Evolutionary conservation across 2,329 filamentous ascomycete species (phyloP).

Genomic region (Teratosphaeria gauchensis): DNA sequence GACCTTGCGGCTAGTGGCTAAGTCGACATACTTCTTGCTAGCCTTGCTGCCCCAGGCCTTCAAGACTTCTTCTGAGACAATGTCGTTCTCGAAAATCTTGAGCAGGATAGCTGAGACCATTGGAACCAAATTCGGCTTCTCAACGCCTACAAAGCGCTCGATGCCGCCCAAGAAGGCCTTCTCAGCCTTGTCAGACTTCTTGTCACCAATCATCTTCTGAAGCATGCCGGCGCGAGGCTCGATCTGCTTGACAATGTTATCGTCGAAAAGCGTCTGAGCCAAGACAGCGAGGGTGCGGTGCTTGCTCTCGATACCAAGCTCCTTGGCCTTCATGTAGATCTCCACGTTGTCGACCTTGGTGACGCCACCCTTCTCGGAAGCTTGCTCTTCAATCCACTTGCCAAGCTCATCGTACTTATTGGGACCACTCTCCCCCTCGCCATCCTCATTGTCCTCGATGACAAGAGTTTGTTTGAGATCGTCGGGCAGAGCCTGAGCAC

Average conservation of each 20-base stretch:
- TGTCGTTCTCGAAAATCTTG: slow-evolving; percentile 81
- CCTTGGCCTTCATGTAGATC: slow-evolving; percentile 94
- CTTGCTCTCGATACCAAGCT: slow-evolving; percentile 88
- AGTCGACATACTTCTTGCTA: slow-evolving; percentile 96
- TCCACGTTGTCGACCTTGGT: slow-evolving; percentile 77
- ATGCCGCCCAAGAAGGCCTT: slow-evolving; percentile 92
- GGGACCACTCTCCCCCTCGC: slow-evolving; percentile 70
- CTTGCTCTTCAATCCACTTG: slow-evolving; percentile 78
- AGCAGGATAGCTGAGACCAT: slow-evolving; percentile 79
- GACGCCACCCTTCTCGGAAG: slow-evolving; percentile 60
- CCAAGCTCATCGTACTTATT: slow-evolving; percentile 84
- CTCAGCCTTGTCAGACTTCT: slow-evolving; percentile 88
- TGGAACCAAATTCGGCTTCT: slow-evolving; percentile 67
- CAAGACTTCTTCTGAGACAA: slow-evolving; percentile 79
- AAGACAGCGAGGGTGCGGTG: slow-evolving; percentile 88
- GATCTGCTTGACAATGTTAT: slow-evolving; percentile 82
- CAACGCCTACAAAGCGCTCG: slow-evolving; percentile 80
- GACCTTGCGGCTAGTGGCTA: slow-evolving; percentile 84
- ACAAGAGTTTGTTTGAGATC: slow-evolving; percentile 76
- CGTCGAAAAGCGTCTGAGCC: slow-evolving; percentile 86
- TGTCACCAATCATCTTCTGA: slow-evolving; percentile 62
- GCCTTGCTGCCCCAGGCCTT: slow-evolving; percentile 89
- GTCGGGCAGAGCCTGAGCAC: slow-evolving; percentile 82
- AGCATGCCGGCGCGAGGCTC: slow-evolving; percentile 74
- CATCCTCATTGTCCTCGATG: slow-evolving; percentile 64